phyloP scores from a whole-genome alignment of 495 filamentous ascomycete species.

The Talaromyces ruber region DNA sequence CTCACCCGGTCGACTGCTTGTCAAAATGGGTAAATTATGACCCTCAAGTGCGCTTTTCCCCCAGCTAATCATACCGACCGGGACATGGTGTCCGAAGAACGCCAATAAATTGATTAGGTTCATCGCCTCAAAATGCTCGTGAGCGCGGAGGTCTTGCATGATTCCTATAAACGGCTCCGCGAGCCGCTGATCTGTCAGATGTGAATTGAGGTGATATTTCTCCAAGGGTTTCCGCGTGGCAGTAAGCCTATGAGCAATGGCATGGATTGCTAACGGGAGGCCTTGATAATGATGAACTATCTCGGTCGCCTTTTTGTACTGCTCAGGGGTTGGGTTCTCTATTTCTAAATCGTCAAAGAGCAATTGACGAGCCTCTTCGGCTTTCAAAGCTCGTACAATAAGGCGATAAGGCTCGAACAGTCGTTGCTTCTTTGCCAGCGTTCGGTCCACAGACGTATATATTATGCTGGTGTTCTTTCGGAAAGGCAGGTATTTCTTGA shows the following conservation, averaged over 20 bases:
- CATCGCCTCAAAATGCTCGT: conserved; percentile 50
- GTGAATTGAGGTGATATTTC: conserved; percentile 58
- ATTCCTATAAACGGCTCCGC: conserved; percentile 64
- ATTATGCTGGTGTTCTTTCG: conserved; percentile 61
- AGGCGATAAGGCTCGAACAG: conserved; percentile 71
- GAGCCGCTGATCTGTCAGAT: conserved; percentile 57
- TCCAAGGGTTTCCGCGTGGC: conserved; percentile 62
- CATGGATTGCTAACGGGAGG: conserved; percentile 71
- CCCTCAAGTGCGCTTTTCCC: conserved; percentile 50
- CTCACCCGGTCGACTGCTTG: conserved; percentile 40
- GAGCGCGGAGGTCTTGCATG: conserved; percentile 57
- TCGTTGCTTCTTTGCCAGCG: conserved; percentile 56
- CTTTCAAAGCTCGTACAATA: conserved; percentile 48
- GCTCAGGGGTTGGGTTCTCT: conserved; percentile 41
- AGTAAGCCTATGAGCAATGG: conserved; percentile 65
- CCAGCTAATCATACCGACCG: conserved; percentile 65
- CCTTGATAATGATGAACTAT: conserved; percentile 62
- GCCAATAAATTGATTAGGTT: conserved; percentile 68
- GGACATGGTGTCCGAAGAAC: conserved; percentile 67
- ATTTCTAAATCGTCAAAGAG: conserved; percentile 48
- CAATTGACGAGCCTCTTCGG: conserved; percentile 51
- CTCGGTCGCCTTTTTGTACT: conserved; percentile 52
- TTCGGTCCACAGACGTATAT: conserved; percentile 65
- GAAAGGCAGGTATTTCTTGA: conserved; percentile 63
- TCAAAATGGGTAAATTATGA: conserved; percentile 38